Conservation (phyloP, 1,284 basidiomycete species). For the Acaromyces ingoldii region DNA sequence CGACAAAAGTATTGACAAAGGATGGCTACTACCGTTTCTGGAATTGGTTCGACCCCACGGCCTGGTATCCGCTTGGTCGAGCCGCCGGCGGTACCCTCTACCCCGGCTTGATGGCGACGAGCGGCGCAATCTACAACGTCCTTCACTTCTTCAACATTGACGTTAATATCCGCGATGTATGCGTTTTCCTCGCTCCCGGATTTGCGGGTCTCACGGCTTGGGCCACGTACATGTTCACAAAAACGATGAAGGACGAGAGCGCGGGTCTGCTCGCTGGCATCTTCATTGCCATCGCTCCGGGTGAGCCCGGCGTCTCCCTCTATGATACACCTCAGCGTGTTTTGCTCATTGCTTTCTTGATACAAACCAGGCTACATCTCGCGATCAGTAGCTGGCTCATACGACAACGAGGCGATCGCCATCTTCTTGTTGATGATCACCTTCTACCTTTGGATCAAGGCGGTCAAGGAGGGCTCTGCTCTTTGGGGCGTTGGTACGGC, state of each 20-base stretch:
- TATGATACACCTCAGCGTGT: neutral
- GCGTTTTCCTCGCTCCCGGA: conserved; percentile 91
- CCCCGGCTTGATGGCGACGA: conserved; percentile 92
- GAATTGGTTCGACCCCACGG: conserved; percentile 99
- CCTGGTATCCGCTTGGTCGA: conserved; percentile 91
- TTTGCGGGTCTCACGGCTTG: conserved; percentile 95
- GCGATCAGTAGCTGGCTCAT: conserved; percentile 95
- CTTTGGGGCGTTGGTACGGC: conserved; percentile 85
- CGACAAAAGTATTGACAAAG: conserved; percentile 78
- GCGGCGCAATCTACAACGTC: conserved; percentile 89
- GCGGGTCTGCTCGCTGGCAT: conserved; percentile 94
- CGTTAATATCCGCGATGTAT: conserved; percentile 95
- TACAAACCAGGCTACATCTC: conserved; percentile 91
- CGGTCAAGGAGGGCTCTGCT: conserved; percentile 86
- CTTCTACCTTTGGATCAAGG: conserved; percentile 96
- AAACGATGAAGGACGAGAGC: conserved; percentile 57
- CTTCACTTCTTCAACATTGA: conserved; percentile 85
- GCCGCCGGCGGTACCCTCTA: conserved; percentile 98
- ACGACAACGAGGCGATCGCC: conserved; percentile 99
- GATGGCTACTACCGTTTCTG: conserved; percentile 51
- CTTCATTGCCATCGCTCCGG: conserved; percentile 95
- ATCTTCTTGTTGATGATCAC: conserved; percentile 99
- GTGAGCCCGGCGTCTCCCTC: conserved; percentile 44
- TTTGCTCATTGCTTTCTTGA: neutral
- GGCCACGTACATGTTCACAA: conserved; percentile 68